These are phyloP conservation scores for Raddia distichophylla DNA, from an alignment of 176 grass and related monocot species.

Conservation along the genomic window DNA sequence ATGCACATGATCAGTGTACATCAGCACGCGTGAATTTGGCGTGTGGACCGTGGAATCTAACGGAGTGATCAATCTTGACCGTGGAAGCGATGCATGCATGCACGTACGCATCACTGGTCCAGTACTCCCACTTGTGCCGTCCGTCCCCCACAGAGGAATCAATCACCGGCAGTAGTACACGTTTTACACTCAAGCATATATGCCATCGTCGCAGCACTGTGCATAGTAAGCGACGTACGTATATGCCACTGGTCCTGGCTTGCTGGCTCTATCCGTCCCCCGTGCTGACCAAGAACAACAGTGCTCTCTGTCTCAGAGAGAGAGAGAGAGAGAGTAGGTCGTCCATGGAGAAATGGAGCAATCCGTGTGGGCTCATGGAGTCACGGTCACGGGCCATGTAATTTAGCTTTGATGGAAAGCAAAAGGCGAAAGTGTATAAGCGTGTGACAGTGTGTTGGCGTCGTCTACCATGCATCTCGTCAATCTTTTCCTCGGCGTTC, in stretches of 20 bases:
- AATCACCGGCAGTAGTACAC: not conserved
- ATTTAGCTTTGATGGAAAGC: not conserved
- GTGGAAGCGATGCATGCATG: not conserved
- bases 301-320: not conserved
- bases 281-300: conserved; percentile 2
- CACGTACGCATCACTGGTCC: not conserved
- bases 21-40: not conserved
- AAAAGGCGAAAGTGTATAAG: not conserved
- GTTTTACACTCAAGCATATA: not conserved
- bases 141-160: not conserved
- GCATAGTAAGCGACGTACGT: not conserved
- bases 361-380: not conserved
- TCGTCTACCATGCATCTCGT: not conserved
- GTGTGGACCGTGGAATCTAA: conserved; percentile 1
- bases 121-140: not conserved
- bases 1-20: not conserved
- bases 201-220: not conserved
- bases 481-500: not conserved
- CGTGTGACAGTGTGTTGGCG: too few species aligned
- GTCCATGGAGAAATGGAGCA: not conserved
- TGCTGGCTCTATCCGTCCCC: not conserved
- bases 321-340: not conserved
- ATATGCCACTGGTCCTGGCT: not conserved
- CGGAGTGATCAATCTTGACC: not conserved
- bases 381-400: not conserved